phyloP scores from a whole-genome alignment of 257 asterid species.

The Solanum lignicaule region DNA sequence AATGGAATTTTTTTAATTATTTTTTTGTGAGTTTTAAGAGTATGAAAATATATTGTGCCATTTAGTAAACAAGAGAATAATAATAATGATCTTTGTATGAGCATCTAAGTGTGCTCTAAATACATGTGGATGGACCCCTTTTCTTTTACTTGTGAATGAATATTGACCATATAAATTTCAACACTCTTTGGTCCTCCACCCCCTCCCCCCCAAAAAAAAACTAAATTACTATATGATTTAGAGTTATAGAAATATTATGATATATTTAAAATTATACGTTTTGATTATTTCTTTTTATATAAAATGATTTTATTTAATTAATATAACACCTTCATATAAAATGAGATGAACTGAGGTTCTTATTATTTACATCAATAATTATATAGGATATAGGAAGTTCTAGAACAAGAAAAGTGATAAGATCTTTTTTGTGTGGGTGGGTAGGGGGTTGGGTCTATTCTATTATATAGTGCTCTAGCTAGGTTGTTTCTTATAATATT shows the following conservation, averaged over 20 bases:
- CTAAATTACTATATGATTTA: neutral
- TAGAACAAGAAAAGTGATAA: neutral
- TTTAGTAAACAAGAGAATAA: neutral
- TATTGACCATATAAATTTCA: neutral
- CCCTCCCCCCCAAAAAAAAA: neutral
- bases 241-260: neutral
- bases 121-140: conserved; percentile 12
- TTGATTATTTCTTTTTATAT: too few species aligned
- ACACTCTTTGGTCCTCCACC: conserved; percentile 8
- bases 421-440: neutral
- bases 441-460: neutral
- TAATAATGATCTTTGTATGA: conserved; percentile 20
- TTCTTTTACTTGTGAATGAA: neutral
- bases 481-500: neutral
- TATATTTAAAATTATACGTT: neutral
- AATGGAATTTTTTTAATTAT: neutral
- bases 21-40: neutral
- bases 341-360: neutral
- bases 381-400: neutral
- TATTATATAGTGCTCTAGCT: neutral
- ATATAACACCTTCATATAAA: neutral
- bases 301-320: too few species aligned
- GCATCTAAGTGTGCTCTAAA: conserved; percentile 11
- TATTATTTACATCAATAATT: neutral
- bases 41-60: neutral